Evolutionary conservation across 2,329 filamentous ascomycete species (phyloP), one percentile per base, ranked within the genome.

Genomic region (Ophiostoma novo-ulmi): DNA sequence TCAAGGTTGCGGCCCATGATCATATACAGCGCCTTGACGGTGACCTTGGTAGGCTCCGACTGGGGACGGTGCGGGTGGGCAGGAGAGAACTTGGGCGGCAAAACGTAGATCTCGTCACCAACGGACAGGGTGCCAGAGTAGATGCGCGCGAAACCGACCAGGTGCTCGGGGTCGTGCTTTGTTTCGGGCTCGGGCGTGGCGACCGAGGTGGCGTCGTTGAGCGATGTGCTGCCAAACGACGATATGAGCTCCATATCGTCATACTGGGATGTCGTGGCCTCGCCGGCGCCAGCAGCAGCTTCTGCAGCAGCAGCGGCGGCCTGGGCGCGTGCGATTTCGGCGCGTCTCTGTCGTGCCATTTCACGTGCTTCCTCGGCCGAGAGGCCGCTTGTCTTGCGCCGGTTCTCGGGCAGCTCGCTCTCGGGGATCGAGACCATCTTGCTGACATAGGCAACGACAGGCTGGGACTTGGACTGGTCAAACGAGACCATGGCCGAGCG

Each of bases 391-490:
- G 88, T 85, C 13, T 70, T 72, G 65, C 92, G 86, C 79, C 91
- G 96, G 78, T 97, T 97, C 69, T 94, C 88, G 0, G 92, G 91
- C 5, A 99, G 83, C 76, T 99, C 94, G 79, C 92, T 97, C 77
- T 96, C 92, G 0, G 93, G 94, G 14, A 99, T 85, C 0, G 95
- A 95, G 1, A 98, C 92, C 93, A 99, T 97, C 79, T 99, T 99
- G 81, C 94, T 98, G 72, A 99, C 92, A 75, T 97, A 99, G 10
- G 92, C 94, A 1, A 99, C 92, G 0, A 97, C 88, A 0, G 94
- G 94, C 71, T 91, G 90, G 0, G 88, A 84, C 55, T 86, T 84
- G 0, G 84, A 85, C 3, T 87, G 87, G 76, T 91, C 91, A 77
- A 97, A 97, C 0, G 88, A 84, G 1, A 91, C 81, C 89, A 98